phyloP scores from a whole-genome alignment of 768 basidiomycete species.

The Hypsizygus marmoreus region DNA sequence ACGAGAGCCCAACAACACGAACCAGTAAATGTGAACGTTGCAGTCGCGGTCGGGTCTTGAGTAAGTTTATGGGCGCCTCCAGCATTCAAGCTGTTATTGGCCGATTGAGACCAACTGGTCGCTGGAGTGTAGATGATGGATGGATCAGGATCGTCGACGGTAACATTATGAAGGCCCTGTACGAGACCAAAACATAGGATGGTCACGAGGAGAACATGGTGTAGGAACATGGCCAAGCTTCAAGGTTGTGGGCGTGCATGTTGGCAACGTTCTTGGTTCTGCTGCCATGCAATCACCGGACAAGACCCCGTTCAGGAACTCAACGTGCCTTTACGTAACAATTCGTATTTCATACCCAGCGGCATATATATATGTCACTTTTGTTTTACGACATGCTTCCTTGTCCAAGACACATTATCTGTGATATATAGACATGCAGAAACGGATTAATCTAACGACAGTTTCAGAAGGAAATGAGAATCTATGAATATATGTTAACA shows the following conservation, averaged over 20 bases:
- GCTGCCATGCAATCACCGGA: neutral
- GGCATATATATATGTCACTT: no score
- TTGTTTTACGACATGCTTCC: no score
- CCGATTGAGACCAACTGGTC: conserved; percentile 31
- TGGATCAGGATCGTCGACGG: conserved; percentile 32
- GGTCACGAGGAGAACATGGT: conserved; percentile 13
- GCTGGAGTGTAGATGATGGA: conserved; percentile 32
- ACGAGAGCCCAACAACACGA: conserved; percentile 4
- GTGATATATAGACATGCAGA: no score
- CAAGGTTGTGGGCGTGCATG: conserved; percentile 5
- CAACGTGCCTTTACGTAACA: no score
- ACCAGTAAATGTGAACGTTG: conserved; percentile 47
- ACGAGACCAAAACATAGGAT: conserved; percentile 12
- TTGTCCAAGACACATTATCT: no score
- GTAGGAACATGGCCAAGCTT: conserved; percentile 18
- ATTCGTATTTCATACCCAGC: no score
- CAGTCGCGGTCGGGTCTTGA: conserved; percentile 30
- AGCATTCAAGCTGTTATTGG: conserved; percentile 32
- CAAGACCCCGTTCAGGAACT: neutral
- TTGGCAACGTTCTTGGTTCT: neutral
- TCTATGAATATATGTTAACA: no score
- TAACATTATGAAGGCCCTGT: conserved; percentile 29
- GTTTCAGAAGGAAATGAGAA: no score
- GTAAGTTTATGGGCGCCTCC: conserved; percentile 31
- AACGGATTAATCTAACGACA: no score